phyloP scores from a whole-genome alignment of 139 green algal genomes.

The Parachlorella kessleri region DNA sequence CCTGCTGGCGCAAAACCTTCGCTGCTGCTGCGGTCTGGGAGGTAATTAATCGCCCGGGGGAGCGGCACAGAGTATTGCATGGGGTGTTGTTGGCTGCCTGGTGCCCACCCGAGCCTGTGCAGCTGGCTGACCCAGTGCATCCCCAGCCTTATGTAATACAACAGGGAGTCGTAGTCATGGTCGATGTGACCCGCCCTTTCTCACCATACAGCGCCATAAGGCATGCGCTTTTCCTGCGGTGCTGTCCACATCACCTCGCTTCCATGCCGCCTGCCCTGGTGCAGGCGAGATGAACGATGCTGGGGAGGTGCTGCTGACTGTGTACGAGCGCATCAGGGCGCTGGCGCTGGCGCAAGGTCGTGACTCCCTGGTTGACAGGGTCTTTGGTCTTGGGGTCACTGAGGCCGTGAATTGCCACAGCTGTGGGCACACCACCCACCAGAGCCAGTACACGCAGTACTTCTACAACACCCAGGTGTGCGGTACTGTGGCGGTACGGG shows the following conservation, averaged over 20 bases:
- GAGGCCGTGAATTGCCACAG: neutral
- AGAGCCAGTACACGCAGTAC: neutral
- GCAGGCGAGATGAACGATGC: conserved; percentile 23
- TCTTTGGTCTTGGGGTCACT: neutral
- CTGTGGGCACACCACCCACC: neutral
- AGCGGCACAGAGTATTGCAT: too few relatives aligned
- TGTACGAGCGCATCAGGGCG: conserved; percentile 4
- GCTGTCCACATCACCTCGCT: neutral
- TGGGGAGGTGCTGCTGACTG: conserved; percentile 7
- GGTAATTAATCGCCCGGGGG: neutral
- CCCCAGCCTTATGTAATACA: too few relatives aligned
- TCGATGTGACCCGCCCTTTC: neutral
- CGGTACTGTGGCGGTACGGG: too few relatives aligned
- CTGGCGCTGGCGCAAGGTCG: neutral
- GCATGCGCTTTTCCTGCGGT: neutral
- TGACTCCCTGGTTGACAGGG: neutral
- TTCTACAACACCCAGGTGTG: neutral
- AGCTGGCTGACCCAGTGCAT: too few relatives aligned
- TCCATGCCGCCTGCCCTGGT: neutral
- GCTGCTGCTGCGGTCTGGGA: too few relatives aligned
- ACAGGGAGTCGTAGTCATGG: too few relatives aligned
- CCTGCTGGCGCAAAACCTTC: neutral
- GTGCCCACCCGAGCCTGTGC: too few relatives aligned
- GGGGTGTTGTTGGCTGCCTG: too few relatives aligned
- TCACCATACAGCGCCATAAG: neutral